Base-by-base conservation (phyloP, 208 protist genomes). In the Leishmania tarentolae region DNA sequence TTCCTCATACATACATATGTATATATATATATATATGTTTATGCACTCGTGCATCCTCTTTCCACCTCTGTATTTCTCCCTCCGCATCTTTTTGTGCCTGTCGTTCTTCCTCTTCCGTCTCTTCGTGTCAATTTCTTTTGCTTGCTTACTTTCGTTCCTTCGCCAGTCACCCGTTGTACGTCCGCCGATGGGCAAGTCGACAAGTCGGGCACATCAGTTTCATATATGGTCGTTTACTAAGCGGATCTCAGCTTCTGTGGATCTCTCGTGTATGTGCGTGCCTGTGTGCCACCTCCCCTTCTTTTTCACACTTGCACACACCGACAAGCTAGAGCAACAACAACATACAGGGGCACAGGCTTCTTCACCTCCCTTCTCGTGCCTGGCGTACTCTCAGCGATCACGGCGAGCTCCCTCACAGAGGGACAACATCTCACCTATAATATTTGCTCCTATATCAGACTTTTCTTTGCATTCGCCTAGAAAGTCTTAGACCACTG, bases 241-340 rank as follows among this genome's bases (percentile, higher is more conserved):
- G 44, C 59, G 11, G 44, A 63, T 31, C n/a, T 75, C 50, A 40
- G 65, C 46, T 59, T 57, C 44, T 59, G 24, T 76, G 79, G 37
- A 9, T n/a, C 72, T n/a, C 8, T 37, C 56, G 42, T 47, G 50
- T 63, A 42, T 76, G 42, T 47, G 15, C 28, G 28, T 46, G 17
- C 40, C 5, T 28, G 28, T 53, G 19, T 52, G 7, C 35, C 31
- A 6, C 21, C 50, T 15, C 9, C 50, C 15, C 50, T 53, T 53
- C 15, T 69, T 61, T 47, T 81, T 81, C 81, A 75, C 42, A 75
- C 71, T 57, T 17, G 57, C 76, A 78, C 59, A 61, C 74, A 69
- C 44, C 11, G 52, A 73, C 40, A 40, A 65, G 4, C 15, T 72
- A 46, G 3, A 72, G 28, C n/a, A 75, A 9, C 76, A 40, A 19